A percentile compares a stretch with the other conserved stretches of the same genome.
These are phyloP conservation scores for Mycena sp. DNA, from an alignment of 1,284 basidiomycete genomes.

Conservation along the genomic window DNA sequence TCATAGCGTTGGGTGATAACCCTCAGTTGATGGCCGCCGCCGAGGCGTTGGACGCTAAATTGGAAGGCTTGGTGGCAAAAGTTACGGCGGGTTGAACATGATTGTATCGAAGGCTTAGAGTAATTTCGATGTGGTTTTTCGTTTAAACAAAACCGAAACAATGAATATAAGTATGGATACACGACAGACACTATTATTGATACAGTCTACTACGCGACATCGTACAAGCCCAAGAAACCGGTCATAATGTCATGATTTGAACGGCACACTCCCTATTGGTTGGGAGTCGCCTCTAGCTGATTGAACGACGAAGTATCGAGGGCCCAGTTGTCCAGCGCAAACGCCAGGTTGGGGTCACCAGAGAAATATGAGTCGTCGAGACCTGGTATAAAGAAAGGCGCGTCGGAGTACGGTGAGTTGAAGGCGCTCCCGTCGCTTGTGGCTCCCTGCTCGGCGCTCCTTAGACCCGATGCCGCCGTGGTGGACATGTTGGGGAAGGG, in stretches of 20 bases:
- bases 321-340: slow-evolving; percentile 13
- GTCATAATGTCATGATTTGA: slow-evolving; percentile 14
- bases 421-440: background rate
- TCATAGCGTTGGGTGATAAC: slow-evolving; percentile 41
- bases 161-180: slow-evolving; percentile 20
- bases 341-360: background rate
- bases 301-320: background rate
- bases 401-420: background rate
- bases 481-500: background rate
- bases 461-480: background rate
- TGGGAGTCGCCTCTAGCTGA: background rate
- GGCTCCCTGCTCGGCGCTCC: background rate
- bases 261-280: background rate
- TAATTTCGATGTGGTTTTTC: background rate
- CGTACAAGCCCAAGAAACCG: background rate
- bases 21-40: slow-evolving; percentile 46
- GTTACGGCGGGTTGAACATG: slow-evolving; percentile 36
- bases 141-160: background rate
- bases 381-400: slow-evolving; percentile 2
- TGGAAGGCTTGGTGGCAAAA: slow-evolving; percentile 52
- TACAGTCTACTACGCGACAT: slow-evolving; percentile 5
- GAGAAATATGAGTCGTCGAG: slow-evolving; percentile 4
- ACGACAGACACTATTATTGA: background rate
- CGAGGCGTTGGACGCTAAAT: slow-evolving; percentile 52
- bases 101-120: background rate